Evolutionary conservation across 106 monocot genomes (phyloP).

Genomic region (Hemerocallis citrina): DNA sequence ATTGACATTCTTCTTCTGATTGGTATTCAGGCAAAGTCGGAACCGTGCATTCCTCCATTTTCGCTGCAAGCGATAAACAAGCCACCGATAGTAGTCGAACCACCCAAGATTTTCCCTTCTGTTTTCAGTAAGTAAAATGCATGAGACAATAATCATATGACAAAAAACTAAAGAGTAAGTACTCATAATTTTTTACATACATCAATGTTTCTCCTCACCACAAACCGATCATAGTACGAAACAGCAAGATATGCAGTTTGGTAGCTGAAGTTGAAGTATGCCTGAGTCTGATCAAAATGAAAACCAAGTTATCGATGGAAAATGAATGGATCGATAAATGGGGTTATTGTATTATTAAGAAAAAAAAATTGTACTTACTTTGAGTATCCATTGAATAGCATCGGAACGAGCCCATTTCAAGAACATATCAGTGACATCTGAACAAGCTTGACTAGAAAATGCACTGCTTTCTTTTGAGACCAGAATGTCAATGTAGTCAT

Average conservation of each 20-base stretch:
- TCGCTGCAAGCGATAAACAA: conserved; percentile 86
- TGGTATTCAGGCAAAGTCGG: conserved; percentile 51
- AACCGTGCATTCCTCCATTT: conserved; percentile 67
- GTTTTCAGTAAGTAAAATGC: conserved; percentile 5
- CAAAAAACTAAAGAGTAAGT: neutral
- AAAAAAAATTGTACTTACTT: conserved; percentile 42
- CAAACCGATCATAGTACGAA: conserved; percentile 74
- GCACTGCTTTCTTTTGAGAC: conserved; percentile 39
- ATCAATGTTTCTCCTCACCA: conserved; percentile 40
- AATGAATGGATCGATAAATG: too few species aligned
- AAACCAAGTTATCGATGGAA: too few species aligned
- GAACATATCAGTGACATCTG: conserved; percentile 9
- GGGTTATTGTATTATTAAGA: too few species aligned
- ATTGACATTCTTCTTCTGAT: conserved; percentile 24
- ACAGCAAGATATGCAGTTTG: conserved; percentile 65
- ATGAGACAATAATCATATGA: too few species aligned
- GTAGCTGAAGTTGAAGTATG: conserved; percentile 43
- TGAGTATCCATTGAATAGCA: conserved; percentile 69
- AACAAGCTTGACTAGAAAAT: neutral
- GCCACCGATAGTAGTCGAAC: conserved; percentile 55
- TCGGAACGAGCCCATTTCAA: conserved; percentile 39
- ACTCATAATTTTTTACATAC: conserved; percentile 11
- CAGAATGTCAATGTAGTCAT: conserved; percentile 54
- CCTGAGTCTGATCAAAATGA: conserved; percentile 33
- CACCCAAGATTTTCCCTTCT: conserved; percentile 56